Percentiles rank a stretch among this genome's conserved stretches.
phyloP scores from a whole-genome alignment of 257 asterid genomes.

The Primulina eburnea region DNA sequence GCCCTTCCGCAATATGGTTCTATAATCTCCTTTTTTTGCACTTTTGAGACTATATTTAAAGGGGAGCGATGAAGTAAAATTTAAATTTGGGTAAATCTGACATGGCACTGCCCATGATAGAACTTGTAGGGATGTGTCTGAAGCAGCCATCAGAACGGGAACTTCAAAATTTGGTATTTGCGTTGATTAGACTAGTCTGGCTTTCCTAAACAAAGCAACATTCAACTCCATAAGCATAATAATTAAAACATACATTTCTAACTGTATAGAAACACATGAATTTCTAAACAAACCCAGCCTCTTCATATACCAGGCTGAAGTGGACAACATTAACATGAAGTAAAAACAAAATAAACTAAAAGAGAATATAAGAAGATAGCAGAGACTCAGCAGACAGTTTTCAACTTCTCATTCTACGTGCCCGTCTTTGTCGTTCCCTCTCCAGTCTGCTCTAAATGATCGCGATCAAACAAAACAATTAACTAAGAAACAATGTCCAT shows the following conservation, averaged over 20 bases:
- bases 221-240: background rate
- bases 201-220: slow-evolving; percentile 25
- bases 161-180: slow-evolving; percentile 23
- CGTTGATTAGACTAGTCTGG: slow-evolving; percentile 11
- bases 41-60: slow-evolving; percentile 23
- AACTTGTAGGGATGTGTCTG: slow-evolving; percentile 41
- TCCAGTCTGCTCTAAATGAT: background rate
- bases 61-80: slow-evolving; percentile 39
- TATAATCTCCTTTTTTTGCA: slow-evolving; percentile 20
- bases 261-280: background rate
- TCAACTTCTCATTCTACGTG: too few species aligned
- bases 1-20: slow-evolving; percentile 27
- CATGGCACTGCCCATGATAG: slow-evolving; percentile 35
- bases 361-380: background rate
- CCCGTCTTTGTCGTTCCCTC: background rate
- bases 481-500: background rate
- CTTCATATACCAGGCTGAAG: background rate
- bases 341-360: background rate
- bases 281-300: slow-evolving; percentile 10
- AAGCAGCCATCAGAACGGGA: slow-evolving; percentile 43
- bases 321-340: background rate
- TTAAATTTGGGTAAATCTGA: slow-evolving; percentile 30
- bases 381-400: background rate
- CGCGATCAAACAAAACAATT: background rate
- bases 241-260: background rate